Percentiles rank a stretch among this genome's conserved stretches.
These are phyloP conservation scores for Hymenoscyphus occultus DNA, from an alignment of 2,329 filamentous ascomycete genomes.

Conservation along the genomic window DNA sequence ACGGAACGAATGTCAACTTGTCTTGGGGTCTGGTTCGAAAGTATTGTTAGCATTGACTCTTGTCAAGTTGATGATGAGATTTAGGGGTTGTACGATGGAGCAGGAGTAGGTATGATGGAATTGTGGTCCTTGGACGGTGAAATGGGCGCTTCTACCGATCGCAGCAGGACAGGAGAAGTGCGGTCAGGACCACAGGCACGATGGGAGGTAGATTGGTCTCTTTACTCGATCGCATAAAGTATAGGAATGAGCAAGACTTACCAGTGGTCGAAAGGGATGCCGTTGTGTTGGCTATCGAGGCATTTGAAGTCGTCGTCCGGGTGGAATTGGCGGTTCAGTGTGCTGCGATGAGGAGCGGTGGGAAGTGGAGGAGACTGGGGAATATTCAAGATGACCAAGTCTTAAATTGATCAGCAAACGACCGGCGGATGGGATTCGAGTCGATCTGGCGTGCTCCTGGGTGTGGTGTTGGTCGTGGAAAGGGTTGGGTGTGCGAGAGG, in stretches of 20 bases:
- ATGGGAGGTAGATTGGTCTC: slow-evolving; percentile 17
- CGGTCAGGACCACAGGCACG: slow-evolving; percentile 14
- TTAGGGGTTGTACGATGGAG: slow-evolving; percentile 29
- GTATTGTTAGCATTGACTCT: slow-evolving; percentile 25
- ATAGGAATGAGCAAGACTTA: slow-evolving; percentile 33
- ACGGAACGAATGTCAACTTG: slow-evolving; percentile 25
- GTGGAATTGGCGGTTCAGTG: slow-evolving; percentile 29
- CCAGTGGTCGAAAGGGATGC: slow-evolving; percentile 32
- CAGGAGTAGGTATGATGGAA: slow-evolving; percentile 29
- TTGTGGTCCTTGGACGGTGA: slow-evolving; percentile 24
- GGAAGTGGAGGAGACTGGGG: slow-evolving; percentile 21
- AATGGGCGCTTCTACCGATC: slow-evolving; percentile 28
- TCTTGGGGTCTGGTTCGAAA: slow-evolving; percentile 22
- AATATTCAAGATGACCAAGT: slow-evolving; percentile 17
- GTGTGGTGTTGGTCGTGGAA: slow-evolving; percentile 19
- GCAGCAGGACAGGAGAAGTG: slow-evolving; percentile 22
- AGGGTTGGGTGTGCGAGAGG: slow-evolving; percentile 23
- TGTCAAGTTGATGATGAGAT: slow-evolving; percentile 23
- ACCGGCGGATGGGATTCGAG: slow-evolving; percentile 21
- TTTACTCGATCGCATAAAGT: slow-evolving; percentile 36
- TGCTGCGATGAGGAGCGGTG: slow-evolving; percentile 26
- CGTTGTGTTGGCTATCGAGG: slow-evolving; percentile 36
- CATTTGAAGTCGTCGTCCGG: slow-evolving; percentile 34
- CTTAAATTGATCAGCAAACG: slow-evolving; percentile 16
- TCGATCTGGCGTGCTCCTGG: slow-evolving; percentile 27